Evolutionary conservation across 768 basidiomycete genomes (phyloP).

Genomic region (Mycena albidolilacea): DNA sequence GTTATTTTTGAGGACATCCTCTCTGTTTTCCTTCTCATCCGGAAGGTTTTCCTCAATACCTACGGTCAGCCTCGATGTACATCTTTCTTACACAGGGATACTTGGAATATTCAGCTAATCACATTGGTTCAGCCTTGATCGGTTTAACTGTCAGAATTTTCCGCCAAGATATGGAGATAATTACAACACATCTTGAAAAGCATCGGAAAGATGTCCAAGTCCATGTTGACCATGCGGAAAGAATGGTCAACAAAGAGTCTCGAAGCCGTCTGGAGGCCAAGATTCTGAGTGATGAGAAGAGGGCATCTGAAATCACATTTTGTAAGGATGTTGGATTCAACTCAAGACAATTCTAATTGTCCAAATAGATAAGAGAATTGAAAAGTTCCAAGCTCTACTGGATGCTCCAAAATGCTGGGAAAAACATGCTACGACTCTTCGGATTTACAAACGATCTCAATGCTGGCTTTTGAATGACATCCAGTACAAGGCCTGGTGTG

Average conservation of each 20-base stretch:
- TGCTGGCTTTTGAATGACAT: slow-evolving; percentile 29
- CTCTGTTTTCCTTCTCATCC: slow-evolving; percentile 22
- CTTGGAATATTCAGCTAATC: neutral
- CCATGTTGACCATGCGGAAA: slow-evolving; percentile 30
- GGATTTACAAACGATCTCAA: slow-evolving; percentile 22
- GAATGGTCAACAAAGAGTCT: slow-evolving; percentile 18
- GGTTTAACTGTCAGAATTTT: slow-evolving; percentile 7
- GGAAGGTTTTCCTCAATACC: slow-evolving; percentile 9
- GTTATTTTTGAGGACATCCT: slow-evolving; percentile 29
- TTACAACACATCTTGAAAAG: slow-evolving; percentile 28
- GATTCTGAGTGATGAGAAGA: slow-evolving; percentile 23
- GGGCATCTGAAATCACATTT: slow-evolving; percentile 27
- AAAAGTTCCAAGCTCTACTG: slow-evolving; percentile 31
- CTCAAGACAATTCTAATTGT: neutral
- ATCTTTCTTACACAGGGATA: neutral
- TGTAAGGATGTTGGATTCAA: slow-evolving; percentile 9
- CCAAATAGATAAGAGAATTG: slow-evolving; percentile 18
- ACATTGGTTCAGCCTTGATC: slow-evolving; percentile 3
- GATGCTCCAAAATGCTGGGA: slow-evolving; percentile 37
- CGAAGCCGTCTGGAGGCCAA: slow-evolving; percentile 10
- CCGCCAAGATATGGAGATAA: slow-evolving; percentile 11
- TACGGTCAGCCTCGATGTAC: slow-evolving; percentile 13
- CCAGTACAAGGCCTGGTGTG: slow-evolving; percentile 14
- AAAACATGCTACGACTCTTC: slow-evolving; percentile 24
- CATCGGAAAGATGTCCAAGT: slow-evolving; percentile 23